Conservation (phyloP, 2,329 filamentous ascomycete genomes). For the Pestalotiopsis sp. region DNA sequence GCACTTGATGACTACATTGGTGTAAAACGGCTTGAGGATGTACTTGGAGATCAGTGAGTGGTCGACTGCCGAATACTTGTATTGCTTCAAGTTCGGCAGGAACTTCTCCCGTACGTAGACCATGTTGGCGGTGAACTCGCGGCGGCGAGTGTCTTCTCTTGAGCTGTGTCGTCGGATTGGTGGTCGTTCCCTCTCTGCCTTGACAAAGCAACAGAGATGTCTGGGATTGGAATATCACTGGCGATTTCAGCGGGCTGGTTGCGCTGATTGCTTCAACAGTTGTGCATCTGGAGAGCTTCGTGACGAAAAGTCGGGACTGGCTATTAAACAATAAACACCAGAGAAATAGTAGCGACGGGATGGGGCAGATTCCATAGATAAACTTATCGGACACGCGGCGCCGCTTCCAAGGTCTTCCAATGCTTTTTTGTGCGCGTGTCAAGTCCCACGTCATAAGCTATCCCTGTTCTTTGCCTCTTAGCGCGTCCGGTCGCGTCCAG, state of each 20-base stretch:
- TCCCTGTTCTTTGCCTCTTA: not conserved
- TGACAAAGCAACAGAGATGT: not conserved
- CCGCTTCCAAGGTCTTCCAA: not conserved
- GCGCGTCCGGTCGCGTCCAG: constrained; percentile 1
- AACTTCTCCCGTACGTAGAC: constrained; percentile 94
- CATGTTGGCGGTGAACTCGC: constrained; percentile 54
- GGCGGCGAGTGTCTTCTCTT: not conserved
- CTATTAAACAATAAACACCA: not conserved
- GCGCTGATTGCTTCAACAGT: not conserved
- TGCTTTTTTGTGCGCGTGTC: constrained; percentile 7
- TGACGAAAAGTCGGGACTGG: not conserved
- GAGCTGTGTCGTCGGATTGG: not conserved
- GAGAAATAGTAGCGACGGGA: not conserved
- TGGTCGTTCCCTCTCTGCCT: not conserved
- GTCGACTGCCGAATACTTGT: constrained; percentile 94
- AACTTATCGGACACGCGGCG: constrained; percentile 3
- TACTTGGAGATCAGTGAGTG: constrained; percentile 89
- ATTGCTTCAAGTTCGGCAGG: constrained; percentile 85
- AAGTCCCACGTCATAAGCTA: constrained; percentile 11
- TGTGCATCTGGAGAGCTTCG: not conserved
- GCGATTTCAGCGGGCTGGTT: not conserved
- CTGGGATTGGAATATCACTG: not conserved
- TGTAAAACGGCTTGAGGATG: constrained; percentile 97
- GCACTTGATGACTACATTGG: constrained; percentile 86
- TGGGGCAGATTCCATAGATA: not conserved